Percentiles rank a stretch among this genome's conserved stretches.
phyloP scores from a whole-genome alignment of 768 basidiomycete species.

The Hysterangium stoloniferum region DNA sequence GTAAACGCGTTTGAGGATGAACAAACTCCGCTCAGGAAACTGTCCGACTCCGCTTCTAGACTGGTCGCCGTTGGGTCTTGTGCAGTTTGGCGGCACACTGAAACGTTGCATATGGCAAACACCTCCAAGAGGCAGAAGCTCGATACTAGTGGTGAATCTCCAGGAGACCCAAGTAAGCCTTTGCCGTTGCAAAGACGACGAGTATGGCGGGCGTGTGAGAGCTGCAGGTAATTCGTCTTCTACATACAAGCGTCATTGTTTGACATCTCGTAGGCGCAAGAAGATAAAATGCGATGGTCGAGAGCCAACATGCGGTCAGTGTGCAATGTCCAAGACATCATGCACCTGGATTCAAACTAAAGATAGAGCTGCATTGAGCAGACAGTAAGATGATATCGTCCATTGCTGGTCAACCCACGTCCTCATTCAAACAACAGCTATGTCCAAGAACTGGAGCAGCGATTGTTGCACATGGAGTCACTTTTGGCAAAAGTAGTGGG shows the following conservation, averaged over 20 bases:
- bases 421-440: slow-evolving; percentile 41
- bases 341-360: slow-evolving; percentile 91
- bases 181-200: slow-evolving; percentile 69
- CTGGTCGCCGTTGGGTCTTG: neutral
- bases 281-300: slow-evolving; percentile 91
- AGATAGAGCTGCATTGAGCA: slow-evolving; percentile 81
- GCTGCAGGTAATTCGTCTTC: slow-evolving; percentile 56
- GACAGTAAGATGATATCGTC: slow-evolving; percentile 57
- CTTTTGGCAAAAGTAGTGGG: slow-evolving; percentile 8
- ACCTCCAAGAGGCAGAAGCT: slow-evolving; percentile 63
- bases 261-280: slow-evolving; percentile 54
- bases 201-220: slow-evolving; percentile 88
- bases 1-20: neutral
- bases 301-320: slow-evolving; percentile 83
- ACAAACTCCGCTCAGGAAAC: slow-evolving; percentile 1
- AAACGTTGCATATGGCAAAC: slow-evolving; percentile 32
- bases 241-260: neutral
- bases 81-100: too few relatives aligned
- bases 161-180: slow-evolving; percentile 59
- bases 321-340: slow-evolving; percentile 60
- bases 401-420: slow-evolving; percentile 15
- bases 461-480: slow-evolving; percentile 81
- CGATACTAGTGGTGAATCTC: slow-evolving; percentile 34
- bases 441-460: slow-evolving; percentile 86
- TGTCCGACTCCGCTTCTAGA: neutral